phyloP scores from a whole-genome alignment of 495 filamentous ascomycete genomes.

The Evernia prunastri region DNA sequence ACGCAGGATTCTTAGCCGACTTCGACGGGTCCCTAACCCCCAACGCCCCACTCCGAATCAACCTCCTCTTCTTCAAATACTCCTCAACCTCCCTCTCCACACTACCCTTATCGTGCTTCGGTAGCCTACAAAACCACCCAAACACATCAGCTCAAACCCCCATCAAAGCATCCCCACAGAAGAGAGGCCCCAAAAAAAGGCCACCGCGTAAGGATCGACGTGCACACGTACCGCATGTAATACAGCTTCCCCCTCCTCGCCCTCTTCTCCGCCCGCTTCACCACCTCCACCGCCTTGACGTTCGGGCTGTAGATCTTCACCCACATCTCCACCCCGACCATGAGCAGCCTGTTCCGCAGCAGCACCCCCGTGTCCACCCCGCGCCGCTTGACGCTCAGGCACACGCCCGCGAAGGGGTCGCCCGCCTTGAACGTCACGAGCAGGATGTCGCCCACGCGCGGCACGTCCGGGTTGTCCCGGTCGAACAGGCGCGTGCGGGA shows the following conservation, averaged over 20 bases:
- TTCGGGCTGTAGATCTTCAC: conserved; percentile 88
- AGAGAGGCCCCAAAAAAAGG: neutral
- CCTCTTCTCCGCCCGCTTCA: conserved; percentile 76
- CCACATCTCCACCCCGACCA: conserved; percentile 95
- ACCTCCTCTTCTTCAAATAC: conserved; percentile 53
- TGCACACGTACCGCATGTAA: conserved; percentile 74
- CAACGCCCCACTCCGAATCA: conserved; percentile 25
- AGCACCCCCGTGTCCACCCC: conserved; percentile 83
- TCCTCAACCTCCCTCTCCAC: conserved; percentile 65
- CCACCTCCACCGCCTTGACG: conserved; percentile 85
- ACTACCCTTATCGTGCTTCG: conserved; percentile 60
- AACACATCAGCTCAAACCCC: conserved; percentile 34
- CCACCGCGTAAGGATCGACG: conserved; percentile 5
- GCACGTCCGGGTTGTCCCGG: conserved; percentile 63
- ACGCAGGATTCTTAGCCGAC: conserved; percentile 18
- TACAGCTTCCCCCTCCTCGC: conserved; percentile 83
- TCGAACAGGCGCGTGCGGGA: conserved; percentile 75
- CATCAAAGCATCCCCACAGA: neutral
- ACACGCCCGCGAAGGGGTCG: conserved; percentile 85
- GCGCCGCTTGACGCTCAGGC: conserved; percentile 71
- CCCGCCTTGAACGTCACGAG: conserved; percentile 75
- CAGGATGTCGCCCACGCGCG: conserved; percentile 80
- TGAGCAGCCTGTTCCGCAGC: conserved; percentile 72
- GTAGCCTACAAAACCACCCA: conserved; percentile 39
- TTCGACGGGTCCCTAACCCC: conserved; percentile 17